A percentile compares a stretch with the other conserved stretches of the same genome.
Evolutionary conservation across 2,329 filamentous ascomycete genomes (phyloP).

Genomic region (Diplocarpon mali): DNA sequence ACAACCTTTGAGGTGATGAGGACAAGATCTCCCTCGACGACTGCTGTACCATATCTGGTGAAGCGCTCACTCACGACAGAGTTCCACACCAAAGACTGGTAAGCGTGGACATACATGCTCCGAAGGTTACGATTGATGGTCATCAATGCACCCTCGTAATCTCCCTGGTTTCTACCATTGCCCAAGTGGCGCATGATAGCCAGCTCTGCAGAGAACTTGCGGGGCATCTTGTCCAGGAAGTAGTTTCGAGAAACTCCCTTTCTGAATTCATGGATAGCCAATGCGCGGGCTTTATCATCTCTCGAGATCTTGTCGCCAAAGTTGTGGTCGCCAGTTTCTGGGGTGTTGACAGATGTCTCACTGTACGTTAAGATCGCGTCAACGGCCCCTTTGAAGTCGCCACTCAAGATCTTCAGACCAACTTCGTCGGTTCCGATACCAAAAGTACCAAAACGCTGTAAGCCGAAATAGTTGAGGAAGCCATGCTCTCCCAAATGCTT

Average conservation of each 20-base stretch:
- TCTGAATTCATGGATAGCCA: slow-evolving; percentile 66
- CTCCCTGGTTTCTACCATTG: slow-evolving; percentile 34
- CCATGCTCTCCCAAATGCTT: slow-evolving; percentile 59
- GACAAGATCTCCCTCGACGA: slow-evolving; percentile 71
- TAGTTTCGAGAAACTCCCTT: slow-evolving; percentile 48
- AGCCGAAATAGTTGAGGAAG: slow-evolving; percentile 95
- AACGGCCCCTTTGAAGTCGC: slow-evolving; percentile 71
- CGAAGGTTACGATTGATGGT: slow-evolving; percentile 72
- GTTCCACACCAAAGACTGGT: slow-evolving; percentile 95
- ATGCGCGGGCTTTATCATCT: slow-evolving; percentile 71
- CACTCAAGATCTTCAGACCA: slow-evolving; percentile 72
- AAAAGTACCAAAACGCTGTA: slow-evolving; percentile 94
- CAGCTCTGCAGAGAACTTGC: slow-evolving; percentile 66
- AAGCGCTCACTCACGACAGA: slow-evolving; percentile 70
- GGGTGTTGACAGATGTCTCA: slow-evolving; percentile 39
- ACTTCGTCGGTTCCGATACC: slow-evolving; percentile 74
- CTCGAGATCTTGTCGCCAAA: slow-evolving; percentile 42
- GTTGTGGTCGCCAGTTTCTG: slow-evolving; percentile 30
- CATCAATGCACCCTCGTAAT: slow-evolving; percentile 73
- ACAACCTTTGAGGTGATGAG: slow-evolving; percentile 15
- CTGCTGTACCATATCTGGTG: slow-evolving; percentile 58
- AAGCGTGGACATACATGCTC: slow-evolving; percentile 93
- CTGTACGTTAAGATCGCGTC: slow-evolving; percentile 67
- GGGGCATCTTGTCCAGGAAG: slow-evolving; percentile 58
- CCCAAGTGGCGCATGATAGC: slow-evolving; percentile 67